A percentile compares a stretch with the other conserved stretches of the same genome.
phyloP scores from a whole-genome alignment of 2,329 filamentous ascomycete species.

The Cytospora leucostoma region DNA sequence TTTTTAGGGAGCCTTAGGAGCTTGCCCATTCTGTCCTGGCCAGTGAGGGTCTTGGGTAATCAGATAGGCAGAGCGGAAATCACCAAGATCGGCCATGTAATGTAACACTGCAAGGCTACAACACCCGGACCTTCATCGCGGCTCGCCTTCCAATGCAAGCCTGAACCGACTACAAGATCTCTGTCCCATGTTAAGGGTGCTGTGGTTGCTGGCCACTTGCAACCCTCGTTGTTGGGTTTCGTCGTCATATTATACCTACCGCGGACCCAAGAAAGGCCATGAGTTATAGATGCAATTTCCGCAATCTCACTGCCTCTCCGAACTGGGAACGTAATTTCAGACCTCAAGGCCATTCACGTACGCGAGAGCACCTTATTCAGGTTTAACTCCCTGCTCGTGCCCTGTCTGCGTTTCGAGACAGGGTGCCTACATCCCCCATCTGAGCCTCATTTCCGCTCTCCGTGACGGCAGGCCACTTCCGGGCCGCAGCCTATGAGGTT shows the following conservation, averaged over 20 bases:
- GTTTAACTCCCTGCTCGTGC: not conserved
- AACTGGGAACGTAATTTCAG: not conserved
- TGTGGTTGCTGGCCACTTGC: conserved; percentile 2
- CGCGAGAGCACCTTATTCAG: not conserved
- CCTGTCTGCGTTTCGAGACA: not conserved
- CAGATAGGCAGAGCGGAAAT: not conserved
- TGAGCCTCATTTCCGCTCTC: conserved; percentile 2
- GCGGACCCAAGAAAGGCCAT: not conserved
- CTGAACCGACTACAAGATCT: conserved; percentile 1
- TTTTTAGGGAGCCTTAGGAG: not conserved
- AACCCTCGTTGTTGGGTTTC: not conserved
- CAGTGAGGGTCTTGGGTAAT: conserved; percentile 12
- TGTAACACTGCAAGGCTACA: conserved; percentile 5
- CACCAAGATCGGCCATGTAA: not conserved
- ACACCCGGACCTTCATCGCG: conserved; percentile 6
- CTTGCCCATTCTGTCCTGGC: not conserved
- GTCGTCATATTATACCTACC: not conserved
- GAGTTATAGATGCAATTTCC: not conserved
- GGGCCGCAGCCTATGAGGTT: not conserved
- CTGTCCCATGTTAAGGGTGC: not conserved
- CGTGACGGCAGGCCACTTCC: not conserved
- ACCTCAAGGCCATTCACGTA: not conserved
- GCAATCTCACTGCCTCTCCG: not conserved
- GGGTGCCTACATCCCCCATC: not conserved
- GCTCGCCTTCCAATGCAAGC: conserved; percentile 3